phyloP scores from a whole-genome alignment of 768 basidiomycete species.

The Suillus plorans region DNA sequence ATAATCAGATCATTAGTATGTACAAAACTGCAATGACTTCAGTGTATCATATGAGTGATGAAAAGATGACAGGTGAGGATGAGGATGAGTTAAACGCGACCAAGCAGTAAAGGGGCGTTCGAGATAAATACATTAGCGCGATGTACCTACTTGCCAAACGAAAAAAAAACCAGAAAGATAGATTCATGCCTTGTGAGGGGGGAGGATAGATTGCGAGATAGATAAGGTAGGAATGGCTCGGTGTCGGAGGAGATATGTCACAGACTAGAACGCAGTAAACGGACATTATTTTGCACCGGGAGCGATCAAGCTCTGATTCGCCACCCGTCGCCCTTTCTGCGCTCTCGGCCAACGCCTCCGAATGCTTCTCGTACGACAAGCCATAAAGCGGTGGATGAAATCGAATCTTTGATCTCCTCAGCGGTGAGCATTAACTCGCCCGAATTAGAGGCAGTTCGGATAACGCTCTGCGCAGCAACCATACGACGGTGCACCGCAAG shows the following conservation, averaged over 20 bases:
- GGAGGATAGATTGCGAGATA: conserved; percentile 17
- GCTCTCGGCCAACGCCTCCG: conserved; percentile 81
- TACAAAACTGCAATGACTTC: conserved; percentile 6
- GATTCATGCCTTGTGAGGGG: conserved; percentile 13
- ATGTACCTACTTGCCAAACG: conserved; percentile 1
- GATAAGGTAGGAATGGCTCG: conserved; percentile 1
- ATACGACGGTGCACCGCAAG: conserved; percentile 53
- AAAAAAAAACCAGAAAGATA: conserved; percentile 2
- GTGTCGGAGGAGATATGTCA: neutral
- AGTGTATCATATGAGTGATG: neutral
- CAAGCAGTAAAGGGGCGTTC: conserved; percentile 7
- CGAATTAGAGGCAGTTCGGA: conserved; percentile 22
- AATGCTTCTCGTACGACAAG: conserved; percentile 90
- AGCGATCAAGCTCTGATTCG: conserved; percentile 55
- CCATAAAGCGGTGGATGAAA: conserved; percentile 88
- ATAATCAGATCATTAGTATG: conserved; percentile 5
- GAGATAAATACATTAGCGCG: conserved; percentile 20
- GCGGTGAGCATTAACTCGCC: conserved; percentile 59
- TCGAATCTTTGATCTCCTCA: conserved; percentile 92
- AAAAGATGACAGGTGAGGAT: neutral
- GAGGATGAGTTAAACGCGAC: conserved; percentile 1
- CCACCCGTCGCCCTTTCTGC: conserved; percentile 79
- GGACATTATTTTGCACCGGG: neutral
- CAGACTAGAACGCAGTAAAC: neutral
- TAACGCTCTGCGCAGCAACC: conserved; percentile 28